Base-by-base conservation (phyloP, 2,329 filamentous ascomycete species). In the Pyrenophora teres region DNA sequence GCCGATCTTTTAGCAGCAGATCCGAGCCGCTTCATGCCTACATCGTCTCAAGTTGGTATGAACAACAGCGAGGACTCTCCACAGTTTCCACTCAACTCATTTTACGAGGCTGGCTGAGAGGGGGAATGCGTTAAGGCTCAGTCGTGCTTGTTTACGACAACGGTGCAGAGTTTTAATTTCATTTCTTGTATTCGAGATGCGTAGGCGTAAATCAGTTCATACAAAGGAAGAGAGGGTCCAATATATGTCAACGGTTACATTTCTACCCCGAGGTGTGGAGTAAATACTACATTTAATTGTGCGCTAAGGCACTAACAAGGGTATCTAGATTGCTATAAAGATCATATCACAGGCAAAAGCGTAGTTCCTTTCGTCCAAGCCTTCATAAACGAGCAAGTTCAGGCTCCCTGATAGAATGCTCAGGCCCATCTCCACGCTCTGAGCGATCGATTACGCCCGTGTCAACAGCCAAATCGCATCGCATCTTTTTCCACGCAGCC, bases 401-500 rank as follows among this genome's bases (percentile, higher is more conserved):
- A 23, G 30, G 27, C 32, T 46, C 46, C 18, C 30, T 36, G 2
- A 23, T 19, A 19, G 33, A 31, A 3, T 19, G 27, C 15, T 19
- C 21, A 13, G 21, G 15, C 19, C 40, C 10, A 7, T 12, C 35
- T 18, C 7, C 18, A 16, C 13, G 18, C 30, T 13, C 30, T 23
- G 16, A 38, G 32, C 16, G 31, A 21, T 35, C 40, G 25, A 5
- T 32, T 12, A 25, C 30, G 25, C 52, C 56, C 3, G 38, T 54
- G 18, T 64, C 46, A 46, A 71, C 41, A 12, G 56, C 52, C 52
- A 76, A 57, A 55, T 79, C 78, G 16, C 59, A 51, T 3, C 76
- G 70, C 45, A 83, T 70, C 65, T 74, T 82, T 56, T 74, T 65
- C 82, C 83, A 87, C 10, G 79, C 75, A 23, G 67, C 67, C 4